Conservation (phyloP, 495 filamentous ascomycete species). For the Hyphodiscus hymeniophilus region DNA sequence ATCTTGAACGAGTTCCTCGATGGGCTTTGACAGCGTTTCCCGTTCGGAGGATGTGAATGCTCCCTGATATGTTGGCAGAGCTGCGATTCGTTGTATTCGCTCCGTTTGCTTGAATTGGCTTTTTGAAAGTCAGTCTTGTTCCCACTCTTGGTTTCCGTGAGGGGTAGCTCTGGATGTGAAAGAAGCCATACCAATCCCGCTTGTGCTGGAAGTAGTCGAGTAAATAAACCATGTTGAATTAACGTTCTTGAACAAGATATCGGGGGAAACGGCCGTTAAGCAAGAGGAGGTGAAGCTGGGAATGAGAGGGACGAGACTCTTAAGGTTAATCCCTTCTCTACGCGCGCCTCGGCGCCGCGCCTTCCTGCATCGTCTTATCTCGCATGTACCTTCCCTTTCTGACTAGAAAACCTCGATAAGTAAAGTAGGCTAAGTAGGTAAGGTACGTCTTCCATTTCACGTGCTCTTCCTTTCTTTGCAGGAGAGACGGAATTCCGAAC, state of each 20-base stretch:
- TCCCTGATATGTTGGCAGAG: constrained; percentile 57
- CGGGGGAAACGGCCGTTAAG: background rate
- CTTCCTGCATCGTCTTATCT: background rate
- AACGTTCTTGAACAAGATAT: background rate
- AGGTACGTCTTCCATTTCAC: no score
- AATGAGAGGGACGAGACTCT: background rate
- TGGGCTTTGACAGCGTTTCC: constrained; percentile 60
- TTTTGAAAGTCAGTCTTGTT: constrained; percentile 6
- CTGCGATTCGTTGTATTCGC: constrained; percentile 57
- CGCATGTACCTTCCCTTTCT: constrained; percentile 12
- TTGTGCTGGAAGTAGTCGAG: constrained; percentile 53
- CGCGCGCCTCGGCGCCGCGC: constrained; percentile 1
- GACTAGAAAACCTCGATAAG: background rate
- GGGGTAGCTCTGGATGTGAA: constrained; percentile 2
- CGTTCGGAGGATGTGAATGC: constrained; percentile 54
- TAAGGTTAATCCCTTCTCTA: constrained; percentile 6
- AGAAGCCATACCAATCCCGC: constrained; percentile 44
- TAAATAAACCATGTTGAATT: constrained; percentile 38
- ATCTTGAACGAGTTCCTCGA: constrained; percentile 67
- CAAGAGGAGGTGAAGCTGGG: background rate
- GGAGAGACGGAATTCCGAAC: no score
- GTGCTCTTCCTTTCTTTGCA: no score
- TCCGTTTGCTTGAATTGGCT: constrained; percentile 77
- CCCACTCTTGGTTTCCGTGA: background rate
- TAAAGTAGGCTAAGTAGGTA: no score